These are phyloP conservation scores for Tulasnella sp. DNA, from an alignment of 768 basidiomycete genomes.

Conservation along the genomic window DNA sequence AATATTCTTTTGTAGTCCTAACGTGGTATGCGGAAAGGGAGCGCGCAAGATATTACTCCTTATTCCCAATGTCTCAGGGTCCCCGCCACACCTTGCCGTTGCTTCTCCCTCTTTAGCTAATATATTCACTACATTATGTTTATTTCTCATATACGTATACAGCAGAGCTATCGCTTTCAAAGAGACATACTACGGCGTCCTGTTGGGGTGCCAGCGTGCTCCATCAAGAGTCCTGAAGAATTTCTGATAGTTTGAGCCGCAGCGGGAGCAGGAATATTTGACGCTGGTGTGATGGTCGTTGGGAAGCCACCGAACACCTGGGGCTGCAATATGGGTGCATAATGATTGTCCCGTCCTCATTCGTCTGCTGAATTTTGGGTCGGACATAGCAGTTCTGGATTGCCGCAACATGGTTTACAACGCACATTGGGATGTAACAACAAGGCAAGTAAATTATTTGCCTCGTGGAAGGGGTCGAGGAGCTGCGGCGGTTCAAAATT, in stretches of 20 bases:
- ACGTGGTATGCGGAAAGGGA: too few relatives aligned
- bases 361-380: background rate
- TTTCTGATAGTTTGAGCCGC: background rate
- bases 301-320: background rate
- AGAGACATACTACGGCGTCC: background rate
- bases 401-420: background rate
- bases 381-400: background rate
- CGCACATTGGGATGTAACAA: background rate
- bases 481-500: too few relatives aligned
- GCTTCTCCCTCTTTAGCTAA: too few relatives aligned
- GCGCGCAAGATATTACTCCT: too few relatives aligned
- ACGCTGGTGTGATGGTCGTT: background rate
- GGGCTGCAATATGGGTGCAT: background rate
- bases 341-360: background rate
- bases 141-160: too few relatives aligned
- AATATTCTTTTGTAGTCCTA: too few relatives aligned
- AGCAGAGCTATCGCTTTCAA: background rate
- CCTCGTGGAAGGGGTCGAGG: background rate
- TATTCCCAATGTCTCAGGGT: too few relatives aligned
- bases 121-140: too few relatives aligned
- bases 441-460: background rate
- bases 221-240: background rate
- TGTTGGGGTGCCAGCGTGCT: background rate
- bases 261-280: background rate
- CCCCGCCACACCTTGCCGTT: too few relatives aligned